Percentiles rank a stretch among this genome's conserved stretches.
Evolutionary conservation across 768 basidiomycete species (phyloP).

Genomic region (Mycena vitilis): DNA sequence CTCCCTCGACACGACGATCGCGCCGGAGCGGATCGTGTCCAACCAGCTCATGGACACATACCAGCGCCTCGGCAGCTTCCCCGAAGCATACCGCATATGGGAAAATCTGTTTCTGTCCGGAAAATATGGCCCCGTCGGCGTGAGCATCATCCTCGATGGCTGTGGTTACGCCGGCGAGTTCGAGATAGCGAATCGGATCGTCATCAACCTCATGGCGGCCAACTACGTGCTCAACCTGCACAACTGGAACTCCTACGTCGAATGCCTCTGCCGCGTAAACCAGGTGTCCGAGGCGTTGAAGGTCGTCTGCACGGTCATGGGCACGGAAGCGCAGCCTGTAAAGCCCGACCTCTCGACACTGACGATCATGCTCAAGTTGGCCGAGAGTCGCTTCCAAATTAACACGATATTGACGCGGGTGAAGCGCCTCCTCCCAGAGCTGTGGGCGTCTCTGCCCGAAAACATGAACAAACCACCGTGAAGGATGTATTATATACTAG

Average conservation of each 20-base stretch:
- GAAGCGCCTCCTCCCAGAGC: slow-evolving; percentile 51
- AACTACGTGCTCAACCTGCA: slow-evolving; percentile 67
- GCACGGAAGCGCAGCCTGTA: slow-evolving; percentile 53
- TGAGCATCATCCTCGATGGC: slow-evolving; percentile 88
- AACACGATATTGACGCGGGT: slow-evolving; percentile 60
- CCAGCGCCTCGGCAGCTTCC: slow-evolving; percentile 78
- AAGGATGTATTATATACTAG: slow-evolving; percentile 22
- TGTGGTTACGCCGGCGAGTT: slow-evolving; percentile 73
- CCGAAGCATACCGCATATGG: slow-evolving; percentile 84
- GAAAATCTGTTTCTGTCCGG: slow-evolving; percentile 73
- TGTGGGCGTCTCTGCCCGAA: slow-evolving; percentile 48
- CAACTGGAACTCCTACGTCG: slow-evolving; percentile 87
- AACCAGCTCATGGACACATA: slow-evolving; percentile 93
- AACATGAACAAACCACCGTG: slow-evolving; percentile 26
- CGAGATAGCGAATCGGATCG: slow-evolving; percentile 65
- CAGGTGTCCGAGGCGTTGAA: slow-evolving; percentile 75
- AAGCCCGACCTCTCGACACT: slow-evolving; percentile 62
- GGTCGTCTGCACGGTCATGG: slow-evolving; percentile 76
- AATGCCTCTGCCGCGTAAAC: slow-evolving; percentile 84
- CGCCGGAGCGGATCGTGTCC: slow-evolving; percentile 69
- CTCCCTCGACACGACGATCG: slow-evolving; percentile 63
- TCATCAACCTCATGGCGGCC: slow-evolving; percentile 60
- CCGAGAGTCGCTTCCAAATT: slow-evolving; percentile 54
- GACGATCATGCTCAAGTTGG: slow-evolving; percentile 67
- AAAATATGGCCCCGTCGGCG: slow-evolving; percentile 68